Evolutionary conservation across 1,284 basidiomycete species (phyloP), one percentile per base, ranked within the genome.

Genomic region (Uromyces viciae-fabae): DNA sequence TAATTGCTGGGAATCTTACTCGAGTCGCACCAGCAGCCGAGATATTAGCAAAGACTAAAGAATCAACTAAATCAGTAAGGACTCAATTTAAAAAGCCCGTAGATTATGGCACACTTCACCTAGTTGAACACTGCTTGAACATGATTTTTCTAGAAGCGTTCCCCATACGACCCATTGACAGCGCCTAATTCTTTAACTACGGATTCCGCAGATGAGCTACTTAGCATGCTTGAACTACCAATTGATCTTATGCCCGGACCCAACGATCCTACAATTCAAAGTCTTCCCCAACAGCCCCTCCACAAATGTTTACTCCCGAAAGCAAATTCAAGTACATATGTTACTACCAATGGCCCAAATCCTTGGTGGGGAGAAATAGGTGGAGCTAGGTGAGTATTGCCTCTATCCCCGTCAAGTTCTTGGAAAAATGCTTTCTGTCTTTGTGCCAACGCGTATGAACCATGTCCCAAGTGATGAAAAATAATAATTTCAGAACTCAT

Each of bases 241-340:
- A 88, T 96, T 36, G 93, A 94, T 84, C 88, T 96, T 42, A 88
- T 97, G 28, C 93, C 96, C 0, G 95, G 96, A 15, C 90, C 91
- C 71, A 88, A 89, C 56, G 96, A 99, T 86, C 96, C 96, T 0
- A 90, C 94, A 8, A 93, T 93, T 0, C 89, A 90, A 0, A 93
- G 96, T 38, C 87, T 99, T 77, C 97, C 97, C 0, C 97, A 99
- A 85, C 96, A 98, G 85, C 90, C 94, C 0, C 89, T 99, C 83
- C 97, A 97, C 52, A 90, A 91, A 62, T 92, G 93, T 4, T 94
- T 99, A 90, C 92, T 99, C 82, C 93, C 93, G 28, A 88, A 89
- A 0, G 86, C 88, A 28, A 82, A 82, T 38, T 75, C 81, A 17
- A 91, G 90, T 40, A 88, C 90, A 73, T 87, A 90, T n/a, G 89